These are phyloP conservation scores for Boletellus sp. DNA, from an alignment of 768 basidiomycete species.

Conservation along the genomic window DNA sequence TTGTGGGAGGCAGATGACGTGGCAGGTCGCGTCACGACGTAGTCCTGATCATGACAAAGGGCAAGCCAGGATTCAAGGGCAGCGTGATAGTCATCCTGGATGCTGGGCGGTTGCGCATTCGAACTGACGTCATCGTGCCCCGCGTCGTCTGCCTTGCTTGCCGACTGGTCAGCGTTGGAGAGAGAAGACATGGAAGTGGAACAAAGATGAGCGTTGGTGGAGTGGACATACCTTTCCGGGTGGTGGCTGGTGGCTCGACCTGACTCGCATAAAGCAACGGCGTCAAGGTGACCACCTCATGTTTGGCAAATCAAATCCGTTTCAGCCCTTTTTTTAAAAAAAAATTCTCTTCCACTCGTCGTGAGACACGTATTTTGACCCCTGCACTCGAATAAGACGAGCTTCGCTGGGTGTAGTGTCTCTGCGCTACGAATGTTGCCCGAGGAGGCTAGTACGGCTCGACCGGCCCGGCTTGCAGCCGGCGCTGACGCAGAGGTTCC, in stretches of 20 bases:
- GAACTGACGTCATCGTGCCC: not conserved
- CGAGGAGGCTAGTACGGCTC: too few species aligned
- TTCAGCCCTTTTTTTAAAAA: not conserved
- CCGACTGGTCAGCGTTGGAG: not conserved
- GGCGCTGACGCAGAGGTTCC: too few species aligned
- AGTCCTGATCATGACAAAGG: not conserved
- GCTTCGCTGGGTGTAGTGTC: too few species aligned
- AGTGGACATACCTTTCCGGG: not conserved
- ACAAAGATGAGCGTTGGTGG: slow-evolving; percentile 2
- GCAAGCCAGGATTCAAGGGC: not conserved
- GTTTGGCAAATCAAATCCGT: slow-evolving; percentile 1
- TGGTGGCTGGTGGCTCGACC: slow-evolving; percentile 8
- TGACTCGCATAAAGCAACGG: slow-evolving; percentile 17
- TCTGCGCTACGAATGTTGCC: too few species aligned
- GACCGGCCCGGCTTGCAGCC: too few species aligned
- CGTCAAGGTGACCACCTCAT: slow-evolving; percentile 8
- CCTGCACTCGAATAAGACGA: too few species aligned
- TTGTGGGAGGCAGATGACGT: not conserved
- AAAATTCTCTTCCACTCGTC: not conserved
- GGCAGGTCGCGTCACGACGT: not conserved
- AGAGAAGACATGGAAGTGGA: slow-evolving; percentile 6
- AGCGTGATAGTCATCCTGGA: not conserved
- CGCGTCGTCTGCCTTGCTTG: not conserved
- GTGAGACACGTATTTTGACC: not conserved
- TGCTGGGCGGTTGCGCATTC: not conserved